Evolutionary conservation across 345 rosid species (phyloP).

Genomic region (Eucalyptus victrix): DNA sequence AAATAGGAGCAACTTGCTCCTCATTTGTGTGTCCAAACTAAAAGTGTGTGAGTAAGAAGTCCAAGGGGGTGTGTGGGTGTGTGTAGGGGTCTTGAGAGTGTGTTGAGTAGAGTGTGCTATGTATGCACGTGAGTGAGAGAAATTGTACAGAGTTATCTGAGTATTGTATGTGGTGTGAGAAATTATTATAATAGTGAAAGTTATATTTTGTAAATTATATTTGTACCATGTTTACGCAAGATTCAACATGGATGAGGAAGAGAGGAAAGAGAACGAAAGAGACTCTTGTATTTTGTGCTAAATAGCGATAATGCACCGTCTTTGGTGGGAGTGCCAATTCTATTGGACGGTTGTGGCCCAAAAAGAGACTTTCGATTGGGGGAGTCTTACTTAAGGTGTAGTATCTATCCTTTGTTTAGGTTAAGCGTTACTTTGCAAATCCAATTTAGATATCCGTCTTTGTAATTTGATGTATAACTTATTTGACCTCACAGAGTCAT

Average conservation of each 20-base stretch:
- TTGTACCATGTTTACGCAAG: too few relatives aligned
- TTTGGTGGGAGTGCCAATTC: neutral
- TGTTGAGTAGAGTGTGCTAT: too few relatives aligned
- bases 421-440: neutral
- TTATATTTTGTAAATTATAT: too few relatives aligned
- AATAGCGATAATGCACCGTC: neutral
- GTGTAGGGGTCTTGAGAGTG: too few relatives aligned
- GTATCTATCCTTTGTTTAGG: neutral
- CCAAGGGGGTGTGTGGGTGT: too few relatives aligned
- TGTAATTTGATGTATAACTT: neutral
- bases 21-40: too few relatives aligned
- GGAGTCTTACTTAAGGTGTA: neutral
- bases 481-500: neutral
- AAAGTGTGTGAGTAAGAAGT: too few relatives aligned
- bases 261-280: neutral
- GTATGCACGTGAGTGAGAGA: too few relatives aligned
- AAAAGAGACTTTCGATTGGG: neutral
- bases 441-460: neutral
- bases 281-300: neutral
- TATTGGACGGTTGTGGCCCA: neutral
- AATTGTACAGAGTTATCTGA: too few relatives aligned
- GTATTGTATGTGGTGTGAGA: too few relatives aligned
- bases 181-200: too few relatives aligned
- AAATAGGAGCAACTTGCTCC: too few relatives aligned
- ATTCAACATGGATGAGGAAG: constrained; percentile 4